Percentiles rank a stretch among this genome's conserved stretches.
Evolutionary conservation across 345 rosid species (phyloP).

Genomic region (Eucalyptus regnans): DNA sequence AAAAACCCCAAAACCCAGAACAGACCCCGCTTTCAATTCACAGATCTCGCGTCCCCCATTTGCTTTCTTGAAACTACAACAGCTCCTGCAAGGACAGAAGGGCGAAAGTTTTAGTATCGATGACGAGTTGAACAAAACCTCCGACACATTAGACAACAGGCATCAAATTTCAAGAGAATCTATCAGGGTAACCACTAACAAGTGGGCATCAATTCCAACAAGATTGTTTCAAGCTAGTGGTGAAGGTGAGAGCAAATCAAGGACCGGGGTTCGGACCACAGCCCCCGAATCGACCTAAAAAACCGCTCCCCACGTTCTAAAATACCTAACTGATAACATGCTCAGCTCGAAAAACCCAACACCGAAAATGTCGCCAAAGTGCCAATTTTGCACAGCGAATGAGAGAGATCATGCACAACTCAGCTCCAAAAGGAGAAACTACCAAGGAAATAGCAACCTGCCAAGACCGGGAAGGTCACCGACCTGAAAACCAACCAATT

Average conservation of each 20-base stretch:
- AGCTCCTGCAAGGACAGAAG: conserved; percentile 1
- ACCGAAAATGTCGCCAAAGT: not conserved
- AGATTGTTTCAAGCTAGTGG: not conserved
- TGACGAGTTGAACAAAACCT: not conserved
- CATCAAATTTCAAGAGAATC: conserved; percentile 1
- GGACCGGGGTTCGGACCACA: not conserved
- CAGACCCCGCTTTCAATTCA: not conserved
- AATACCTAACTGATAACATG: not conserved
- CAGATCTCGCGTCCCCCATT: not conserved
- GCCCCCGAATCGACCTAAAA: not conserved
- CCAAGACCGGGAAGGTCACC: not conserved
- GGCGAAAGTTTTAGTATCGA: not conserved
- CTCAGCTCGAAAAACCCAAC: not conserved
- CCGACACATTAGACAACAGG: not conserved
- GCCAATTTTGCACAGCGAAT: not conserved
- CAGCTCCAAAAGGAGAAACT: not conserved
- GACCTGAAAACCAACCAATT: not conserved
- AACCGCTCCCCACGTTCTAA: not conserved
- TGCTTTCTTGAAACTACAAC: not conserved
- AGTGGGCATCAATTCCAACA: not conserved
- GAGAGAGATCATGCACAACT: not conserved
- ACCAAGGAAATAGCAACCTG: not conserved
- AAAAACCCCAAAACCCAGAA: not conserved
- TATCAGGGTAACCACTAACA: not conserved
- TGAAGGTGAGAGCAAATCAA: not conserved